Evolutionary conservation across 2,329 filamentous ascomycete species (phyloP).

Genomic region (Aspergillus uvarum): DNA sequence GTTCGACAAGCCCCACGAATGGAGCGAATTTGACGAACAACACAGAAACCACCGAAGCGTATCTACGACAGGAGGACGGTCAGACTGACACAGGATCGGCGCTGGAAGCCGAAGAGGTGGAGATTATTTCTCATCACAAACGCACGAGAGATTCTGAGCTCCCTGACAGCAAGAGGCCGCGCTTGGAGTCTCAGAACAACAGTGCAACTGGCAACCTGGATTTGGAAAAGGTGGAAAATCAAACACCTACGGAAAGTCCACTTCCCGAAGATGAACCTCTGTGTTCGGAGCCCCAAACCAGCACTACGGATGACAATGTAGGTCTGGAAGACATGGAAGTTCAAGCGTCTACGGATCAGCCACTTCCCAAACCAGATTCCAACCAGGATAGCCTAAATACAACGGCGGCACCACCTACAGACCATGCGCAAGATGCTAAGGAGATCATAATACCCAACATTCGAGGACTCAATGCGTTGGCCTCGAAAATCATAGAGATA

Average conservation of each 20-base stretch:
- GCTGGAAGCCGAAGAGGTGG: background rate
- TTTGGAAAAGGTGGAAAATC: background rate
- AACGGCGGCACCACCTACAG: background rate
- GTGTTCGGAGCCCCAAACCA: too few species aligned
- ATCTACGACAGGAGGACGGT: background rate
- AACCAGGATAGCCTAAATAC: background rate
- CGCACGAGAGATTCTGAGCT: slow-evolving; percentile 16
- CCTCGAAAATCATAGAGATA: slow-evolving; percentile 37
- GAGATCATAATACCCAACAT: slow-evolving; percentile 34
- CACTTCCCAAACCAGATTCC: background rate
- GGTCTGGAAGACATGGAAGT: too few species aligned
- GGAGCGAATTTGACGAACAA: background rate
- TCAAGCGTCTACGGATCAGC: background rate
- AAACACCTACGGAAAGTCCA: too few species aligned
- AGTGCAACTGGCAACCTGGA: slow-evolving; percentile 6
- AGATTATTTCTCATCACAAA: slow-evolving; percentile 13
- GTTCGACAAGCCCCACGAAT: background rate
- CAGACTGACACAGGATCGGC: background rate
- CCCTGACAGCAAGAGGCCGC: background rate
- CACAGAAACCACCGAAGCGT: background rate
- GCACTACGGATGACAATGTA: too few species aligned
- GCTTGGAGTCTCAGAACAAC: background rate
- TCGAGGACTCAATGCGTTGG: slow-evolving; percentile 29
- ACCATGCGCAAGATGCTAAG: slow-evolving; percentile 6
- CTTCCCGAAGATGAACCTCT: too few species aligned